Evolutionary conservation across 352 stramenopile genomes (phyloP), one percentile per base, ranked within the genome.

Genomic region (Globisporangium ultimum): DNA sequence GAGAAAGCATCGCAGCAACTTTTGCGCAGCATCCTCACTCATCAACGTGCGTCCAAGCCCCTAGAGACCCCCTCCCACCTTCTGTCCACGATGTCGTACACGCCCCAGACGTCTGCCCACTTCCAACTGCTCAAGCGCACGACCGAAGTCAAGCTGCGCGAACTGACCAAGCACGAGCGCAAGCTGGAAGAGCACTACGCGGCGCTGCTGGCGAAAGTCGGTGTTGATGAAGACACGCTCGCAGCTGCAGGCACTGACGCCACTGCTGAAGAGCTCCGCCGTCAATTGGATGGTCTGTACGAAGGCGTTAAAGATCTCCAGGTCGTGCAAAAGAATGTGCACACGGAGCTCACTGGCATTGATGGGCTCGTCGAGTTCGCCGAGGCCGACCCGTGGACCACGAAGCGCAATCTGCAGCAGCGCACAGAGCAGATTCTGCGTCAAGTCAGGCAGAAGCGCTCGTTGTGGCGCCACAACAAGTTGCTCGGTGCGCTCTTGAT

Each of bases 391-490:
- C 61, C 66, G 0, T 70, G 63, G 61, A 75, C 58, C 48, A 70
- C 75, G 6, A 21, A 60, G 46, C 57, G 41, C 38, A 49, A 69
- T 10, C 32, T 78, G 41, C 34, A 68, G 36, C 63, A 72, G 32
- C 67, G 63, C 14, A 58, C 65, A 12, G 47, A 68, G 28, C 46
- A 63, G 47, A 70, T 85, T 12, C 49, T 74, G 48, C 59, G 48
- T 0, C 67, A 85, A 51, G 60, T 85, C 34, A 38, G 43, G 5
- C 68, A 75, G 47, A 72, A 74, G n/a, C 70, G 70, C 9, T 58
- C 61, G 57, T 67, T 81, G 51, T 84, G 75, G 75, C 65, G 72
- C 14, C 72, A 84, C 66, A 81, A 84, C 58, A 81, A 82, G 49
- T 48, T 84, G 41, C 55, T 84, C n/a, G 72, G 74, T 0, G 63